Evolutionary conservation across 768 basidiomycete species (phyloP).

Genomic region (Kwoniella sp.): DNA sequence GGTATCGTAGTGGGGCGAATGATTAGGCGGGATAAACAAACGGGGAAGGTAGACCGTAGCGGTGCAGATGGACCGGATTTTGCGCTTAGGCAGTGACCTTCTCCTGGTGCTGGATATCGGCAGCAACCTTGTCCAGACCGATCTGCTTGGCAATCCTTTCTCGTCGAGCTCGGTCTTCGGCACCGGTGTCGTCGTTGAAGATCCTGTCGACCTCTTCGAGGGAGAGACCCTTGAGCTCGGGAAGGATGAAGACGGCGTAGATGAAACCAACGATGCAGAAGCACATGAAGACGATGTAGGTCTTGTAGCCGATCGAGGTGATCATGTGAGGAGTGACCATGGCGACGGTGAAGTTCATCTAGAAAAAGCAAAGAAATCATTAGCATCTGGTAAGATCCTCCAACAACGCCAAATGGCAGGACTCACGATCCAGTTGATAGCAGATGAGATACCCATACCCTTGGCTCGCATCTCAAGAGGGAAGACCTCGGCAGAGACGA

Average conservation of each 20-base stretch:
- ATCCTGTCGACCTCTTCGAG: slow-evolving; percentile 84
- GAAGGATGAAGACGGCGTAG: slow-evolving; percentile 63
- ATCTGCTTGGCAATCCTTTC: slow-evolving; percentile 61
- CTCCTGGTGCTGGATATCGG: slow-evolving; percentile 42
- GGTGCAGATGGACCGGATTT: too few species aligned
- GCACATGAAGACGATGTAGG: slow-evolving; percentile 65
- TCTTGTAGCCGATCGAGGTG: slow-evolving; percentile 62
- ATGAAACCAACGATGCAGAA: slow-evolving; percentile 63
- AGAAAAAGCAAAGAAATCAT: slow-evolving; percentile 1
- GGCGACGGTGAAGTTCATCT: slow-evolving; percentile 53
- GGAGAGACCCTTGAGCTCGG: slow-evolving; percentile 56
- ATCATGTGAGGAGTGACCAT: slow-evolving; percentile 71
- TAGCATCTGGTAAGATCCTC: neutral
- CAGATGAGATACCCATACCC: slow-evolving; percentile 69
- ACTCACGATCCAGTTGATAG: slow-evolving; percentile 60
- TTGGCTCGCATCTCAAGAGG: slow-evolving; percentile 63
- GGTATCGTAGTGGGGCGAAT: too few species aligned
- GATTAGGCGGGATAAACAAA: too few species aligned
- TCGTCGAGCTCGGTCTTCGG: slow-evolving; percentile 58
- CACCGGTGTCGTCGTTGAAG: slow-evolving; percentile 63
- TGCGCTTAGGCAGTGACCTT: slow-evolving; percentile 9
- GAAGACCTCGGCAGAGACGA: slow-evolving; percentile 64
- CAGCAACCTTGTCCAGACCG: slow-evolving; percentile 55
- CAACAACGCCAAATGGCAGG: neutral
- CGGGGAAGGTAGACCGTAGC: too few species aligned